Evolutionary conservation across 768 basidiomycete species (phyloP), one percentile per base, ranked within the genome.

Genomic region (Auriscalpium vulgare): DNA sequence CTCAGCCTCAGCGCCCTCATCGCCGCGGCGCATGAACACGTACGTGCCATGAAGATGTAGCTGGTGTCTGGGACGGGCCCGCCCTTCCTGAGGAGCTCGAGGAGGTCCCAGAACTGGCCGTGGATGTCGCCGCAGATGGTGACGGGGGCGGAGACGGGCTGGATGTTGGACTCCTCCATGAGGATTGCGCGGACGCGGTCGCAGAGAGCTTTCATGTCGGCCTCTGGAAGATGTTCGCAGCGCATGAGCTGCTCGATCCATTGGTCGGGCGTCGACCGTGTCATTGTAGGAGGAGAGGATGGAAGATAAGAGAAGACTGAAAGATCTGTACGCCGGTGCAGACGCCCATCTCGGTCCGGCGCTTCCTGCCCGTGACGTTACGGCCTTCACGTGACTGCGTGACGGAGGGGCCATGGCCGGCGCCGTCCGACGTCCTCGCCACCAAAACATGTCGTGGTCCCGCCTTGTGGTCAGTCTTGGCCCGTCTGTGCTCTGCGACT

Each of bases 41-140:
- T 78, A 87, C 85, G 76, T 82, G 82, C 88, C 92, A 97, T 97
- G 71, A 97, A 97, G 48, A 97, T 91, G 69, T 97, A 97, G 68
- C 91, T 95, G 51, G 82, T 91, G 61, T 86, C 88, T 9, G 92
- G 92, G 10, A 92, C 84, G 59, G 79, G 82, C 8, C 94, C 91
- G 1, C 93, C 93, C 55, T 91, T 85, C 63, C 88, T 74, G 63
- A 97, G 75, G 50, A 99, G 73, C 72, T 99, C 94, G 37, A 95
- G 78, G 48, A 98, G 75, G 67, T 98, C 95, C 87, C 93, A 98
- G 72, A 97, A 97, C 69, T 98, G 95, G 23, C 95, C 95, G 65
- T 98, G 95, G 51, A 98, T 95, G 67, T 97, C 95, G 35, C 95
- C 95, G 66, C 90, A 91, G 61, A 92, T 88, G 35, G 95, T 97